phyloP scores from a whole-genome alignment of 805 yeast genomes.

The Metschnikowia kofuensis region DNA sequence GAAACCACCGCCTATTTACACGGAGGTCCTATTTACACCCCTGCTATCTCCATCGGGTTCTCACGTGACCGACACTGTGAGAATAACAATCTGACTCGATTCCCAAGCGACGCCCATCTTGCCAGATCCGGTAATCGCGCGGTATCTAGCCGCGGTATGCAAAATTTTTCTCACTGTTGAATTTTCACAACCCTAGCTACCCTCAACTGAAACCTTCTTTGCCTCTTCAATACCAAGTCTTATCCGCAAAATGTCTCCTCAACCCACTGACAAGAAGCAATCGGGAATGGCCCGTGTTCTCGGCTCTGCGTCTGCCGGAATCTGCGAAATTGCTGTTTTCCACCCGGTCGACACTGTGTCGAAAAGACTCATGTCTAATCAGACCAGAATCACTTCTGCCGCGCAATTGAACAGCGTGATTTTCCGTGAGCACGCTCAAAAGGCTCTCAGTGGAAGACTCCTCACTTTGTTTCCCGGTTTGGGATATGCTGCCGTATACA shows the following conservation, averaged over 20 bases:
- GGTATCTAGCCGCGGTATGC: slow-evolving; percentile 14
- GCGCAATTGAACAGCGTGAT: slow-evolving; percentile 79
- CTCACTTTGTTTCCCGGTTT: slow-evolving; percentile 94
- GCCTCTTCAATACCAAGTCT: neutral
- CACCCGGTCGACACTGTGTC: slow-evolving; percentile 99
- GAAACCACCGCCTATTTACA: too few species aligned
- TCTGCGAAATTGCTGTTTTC: slow-evolving; percentile 93
- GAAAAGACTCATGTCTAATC: slow-evolving; percentile 88
- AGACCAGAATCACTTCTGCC: slow-evolving; percentile 59
- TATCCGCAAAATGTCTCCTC: slow-evolving; percentile 16
- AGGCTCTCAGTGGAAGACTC: slow-evolving; percentile 66
- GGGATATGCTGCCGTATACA: slow-evolving; percentile 97
- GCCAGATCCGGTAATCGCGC: slow-evolving; percentile 9
- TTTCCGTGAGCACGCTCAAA: slow-evolving; percentile 75
- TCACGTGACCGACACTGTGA: too few species aligned
- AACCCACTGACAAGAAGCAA: slow-evolving; percentile 69
- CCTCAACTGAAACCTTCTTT: neutral
- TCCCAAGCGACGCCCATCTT: neutral
- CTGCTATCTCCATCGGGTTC: too few species aligned
- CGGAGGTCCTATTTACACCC: too few species aligned
- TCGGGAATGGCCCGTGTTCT: slow-evolving; percentile 86
- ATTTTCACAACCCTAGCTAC: neutral
- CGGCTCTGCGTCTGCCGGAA: slow-evolving; percentile 98
- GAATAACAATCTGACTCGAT: neutral
- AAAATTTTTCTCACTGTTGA: slow-evolving; percentile 3